Base-by-base conservation (phyloP, 2,329 filamentous ascomycete genomes). In the Acrodontium crateriforme region DNA sequence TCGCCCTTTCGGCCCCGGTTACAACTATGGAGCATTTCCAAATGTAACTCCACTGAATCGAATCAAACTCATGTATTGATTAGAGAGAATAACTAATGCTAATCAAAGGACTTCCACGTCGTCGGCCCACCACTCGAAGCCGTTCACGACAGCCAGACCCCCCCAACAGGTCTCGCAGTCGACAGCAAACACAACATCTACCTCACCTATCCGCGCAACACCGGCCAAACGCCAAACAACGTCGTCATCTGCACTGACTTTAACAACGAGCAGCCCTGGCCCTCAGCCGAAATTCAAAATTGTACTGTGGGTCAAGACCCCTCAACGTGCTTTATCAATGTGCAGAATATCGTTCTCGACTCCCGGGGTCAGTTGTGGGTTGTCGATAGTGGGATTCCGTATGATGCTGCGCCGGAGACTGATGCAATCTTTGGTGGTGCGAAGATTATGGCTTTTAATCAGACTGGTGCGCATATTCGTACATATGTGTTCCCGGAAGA, bases 341-440 rank as follows among this genome's bases (percentile, higher is more conserved):
- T 60, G 3, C 58, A 60, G 36, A 61, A 60, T 25, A 46, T 60
- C n/a, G 52, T 60, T 6, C 45, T 57, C 8, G 58, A 60, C 31
- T 46, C 49, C 5, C 32, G 47, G 7, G 47, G 50, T 12, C 49
- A 53, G 21, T 41, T 61, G 8, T 61, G 56, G 55, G 41, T 58
- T 5, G 46, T 61, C 9, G 57, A 60, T 34, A 55, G 43, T 17
- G 58, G 57, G 2, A 56, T 60, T 23, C 45, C 46, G 8, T 46
- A 47, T 17, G 22, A 34, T 25, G 30, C 30, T 8, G 27, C 29
- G 17, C 22, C 18, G 10, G 31, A 33, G 29, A 44, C 55, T 3
- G 38, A 35, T 30, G 46, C 56, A 3, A 25, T 50, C 0, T 40
- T 46, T 6, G 45, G 49, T 5, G 56, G 55, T 2, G 53, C 56